Base-by-base conservation (phyloP, 176 grass and related monocot genomes). In the Oryza officinalis region DNA sequence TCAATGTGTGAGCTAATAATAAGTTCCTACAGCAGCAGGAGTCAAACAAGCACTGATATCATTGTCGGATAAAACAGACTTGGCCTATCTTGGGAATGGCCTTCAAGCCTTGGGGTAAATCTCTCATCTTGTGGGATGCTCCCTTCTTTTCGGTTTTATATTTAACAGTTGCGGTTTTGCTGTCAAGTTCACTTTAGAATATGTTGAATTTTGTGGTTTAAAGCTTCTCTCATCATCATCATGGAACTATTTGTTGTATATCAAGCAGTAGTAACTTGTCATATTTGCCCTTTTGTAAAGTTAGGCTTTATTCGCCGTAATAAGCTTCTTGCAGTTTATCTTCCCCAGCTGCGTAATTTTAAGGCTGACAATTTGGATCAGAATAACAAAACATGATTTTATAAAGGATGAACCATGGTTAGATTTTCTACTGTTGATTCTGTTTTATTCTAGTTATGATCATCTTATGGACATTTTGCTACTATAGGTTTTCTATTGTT, bases 401-500 rank as follows among this genome's bases (percentile, higher is more conserved):
- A 37, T 80, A 75, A 11, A 32, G 4, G 63, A 66, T 26, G 65
- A 80, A 38, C n/a, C 11, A 46, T 63, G 30, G 40, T 80, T 87
- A 38, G 37, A 66, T 38, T 80, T 37, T 38, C 13, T 6, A 35
- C 61, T 77, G 22, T 28, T 71, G 3, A 44, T 43, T 67, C 37
- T 75, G 43, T 4, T 52, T 66, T 8, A 46, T 46, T 83, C 12
- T 63, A 76, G 25, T 63, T 22, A 64, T 63, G 32, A 63, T 5
- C 9, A 28, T 45, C 17, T 82, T 82, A 71, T 18, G 40, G 27
- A 68, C 11, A 76, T 81, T 49, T 63, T 84, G 47, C 33, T 88
- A 5, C 13, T 91, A 81, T 77, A 98, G 96, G 68, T 98, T 91
- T 72, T 84, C 88, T 61, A 95, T 98, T 67, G 76, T 98, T 54